Evolutionary conservation across 768 basidiomycete species (phyloP).

Genomic region (Tulasnella sp.): DNA sequence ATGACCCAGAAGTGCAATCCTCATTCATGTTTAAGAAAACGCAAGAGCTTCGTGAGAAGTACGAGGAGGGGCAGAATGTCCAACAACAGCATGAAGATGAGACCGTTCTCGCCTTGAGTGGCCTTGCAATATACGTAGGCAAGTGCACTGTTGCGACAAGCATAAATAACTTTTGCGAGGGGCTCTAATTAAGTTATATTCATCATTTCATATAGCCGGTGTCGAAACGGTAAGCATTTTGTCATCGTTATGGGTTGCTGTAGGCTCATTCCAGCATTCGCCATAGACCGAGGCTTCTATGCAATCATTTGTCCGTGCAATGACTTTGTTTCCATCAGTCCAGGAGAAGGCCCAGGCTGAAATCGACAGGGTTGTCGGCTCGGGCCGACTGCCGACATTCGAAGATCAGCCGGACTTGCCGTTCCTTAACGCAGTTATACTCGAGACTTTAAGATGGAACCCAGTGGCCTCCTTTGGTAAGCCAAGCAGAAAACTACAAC

Average conservation of each 20-base stretch:
- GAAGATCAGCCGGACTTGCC: conserved; percentile 29
- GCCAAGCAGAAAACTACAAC: not conserved
- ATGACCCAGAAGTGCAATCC: no score
- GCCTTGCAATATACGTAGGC: no score
- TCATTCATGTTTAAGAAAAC: no score
- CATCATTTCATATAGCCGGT: not conserved
- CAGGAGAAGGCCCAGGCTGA: conserved; percentile 40
- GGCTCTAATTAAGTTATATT: no score
- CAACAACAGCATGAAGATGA: no score
- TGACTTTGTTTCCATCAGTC: conserved; percentile 32
- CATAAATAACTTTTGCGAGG: no score
- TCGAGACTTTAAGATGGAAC: conserved; percentile 30
- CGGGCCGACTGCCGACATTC: conserved; percentile 33
- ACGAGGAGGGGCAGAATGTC: no score
- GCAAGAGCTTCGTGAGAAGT: no score
- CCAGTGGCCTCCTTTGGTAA: conserved; percentile 9
- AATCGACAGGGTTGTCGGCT: conserved; percentile 35
- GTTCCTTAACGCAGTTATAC: conserved; percentile 29
- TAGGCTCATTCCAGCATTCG: not conserved
- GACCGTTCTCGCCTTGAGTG: no score
- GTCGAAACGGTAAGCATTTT: no score
- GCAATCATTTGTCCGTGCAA: conserved; percentile 28
- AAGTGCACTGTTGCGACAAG: no score
- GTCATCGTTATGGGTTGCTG: not conserved
- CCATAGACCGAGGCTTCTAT: no score